Base-by-base conservation (phyloP, 495 filamentous ascomycete genomes). In the Aspergillus sclerotioniger region DNA sequence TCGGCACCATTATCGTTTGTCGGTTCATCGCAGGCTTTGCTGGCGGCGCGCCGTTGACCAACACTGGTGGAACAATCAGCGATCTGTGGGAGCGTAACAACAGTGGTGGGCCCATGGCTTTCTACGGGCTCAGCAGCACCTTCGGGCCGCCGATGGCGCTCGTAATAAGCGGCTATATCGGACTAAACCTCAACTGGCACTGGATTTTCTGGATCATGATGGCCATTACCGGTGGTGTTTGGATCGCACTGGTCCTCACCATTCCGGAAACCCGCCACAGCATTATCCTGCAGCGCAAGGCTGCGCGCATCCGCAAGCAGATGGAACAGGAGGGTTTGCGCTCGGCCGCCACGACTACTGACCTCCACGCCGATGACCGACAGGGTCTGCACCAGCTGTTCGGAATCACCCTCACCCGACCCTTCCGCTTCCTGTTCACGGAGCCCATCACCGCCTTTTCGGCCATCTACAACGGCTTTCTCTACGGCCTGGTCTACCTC, bases 401-500 rank as follows among this genome's bases (percentile, higher is more conserved):
- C 66, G 72, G 75, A 2, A 83, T 84, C 37, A 72, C 73, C 5
- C 59, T 76, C 9, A 69, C 70, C 1, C 71, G 80, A 6, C 80
- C 81, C 0, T 77, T 83, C 67, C 66, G 64, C 3, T 73, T 84
- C 45, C 61, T 83, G 21, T 62, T 67, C 52, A 80, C 81, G 0
- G 81, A 84, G 56, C 81, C 82, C 20, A 83, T 84, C 64, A 75
- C 81, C 10, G 65, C 69, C 33, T 70, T 79, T 53, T 77, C 84
- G 3, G 76, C 82, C 12, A 56, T 79, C 13, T 85, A 85, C 72
- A 82, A 83, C 72, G 80, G 79, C 35, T 89, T 84, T 62, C 67
- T 87, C 25, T 89, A 87, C 68, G 86, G 85, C 6, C 67, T 88
- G 12, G 82, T 86, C 61, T 89, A 89, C 62, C 76, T 90, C 25